Evolutionary conservation across 2,329 filamentous ascomycete species (phyloP).

Genomic region (Basipetospora chlamydospora): DNA sequence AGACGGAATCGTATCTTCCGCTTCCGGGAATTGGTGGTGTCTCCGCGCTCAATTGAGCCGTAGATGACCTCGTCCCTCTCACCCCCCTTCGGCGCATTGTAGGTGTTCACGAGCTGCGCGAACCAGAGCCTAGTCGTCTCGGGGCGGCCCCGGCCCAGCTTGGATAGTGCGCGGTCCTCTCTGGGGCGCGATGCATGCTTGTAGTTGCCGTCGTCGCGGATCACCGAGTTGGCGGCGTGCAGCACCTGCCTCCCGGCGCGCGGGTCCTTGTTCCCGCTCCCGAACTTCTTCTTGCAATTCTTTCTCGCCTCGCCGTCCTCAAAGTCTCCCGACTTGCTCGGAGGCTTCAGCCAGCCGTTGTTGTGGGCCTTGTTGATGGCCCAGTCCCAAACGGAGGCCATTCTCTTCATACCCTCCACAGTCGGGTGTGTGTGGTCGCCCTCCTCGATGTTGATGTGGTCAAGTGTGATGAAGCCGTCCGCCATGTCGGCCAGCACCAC

Average conservation of each 20-base stretch:
- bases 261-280: slow-evolving; percentile 3
- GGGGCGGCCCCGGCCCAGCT: not conserved
- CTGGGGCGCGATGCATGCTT: not conserved
- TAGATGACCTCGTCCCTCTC: slow-evolving; percentile 4
- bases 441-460: slow-evolving; percentile 20
- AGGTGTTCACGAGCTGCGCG: slow-evolving; percentile 6
- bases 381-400: slow-evolving; percentile 23
- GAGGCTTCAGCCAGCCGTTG: slow-evolving; percentile 7
- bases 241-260: slow-evolving; percentile 1
- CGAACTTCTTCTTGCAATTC: slow-evolving; percentile 2
- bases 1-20: not conserved
- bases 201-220: slow-evolving; percentile 5
- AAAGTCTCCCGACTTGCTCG: slow-evolving; percentile 4
- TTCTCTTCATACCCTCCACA: slow-evolving; percentile 24
- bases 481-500: slow-evolving; percentile 3
- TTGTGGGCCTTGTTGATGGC: slow-evolving; percentile 14
- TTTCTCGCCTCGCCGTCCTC: not conserved
- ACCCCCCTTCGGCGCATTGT: not conserved
- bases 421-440: slow-evolving; percentile 26
- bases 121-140: slow-evolving; percentile 6
- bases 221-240: not conserved
- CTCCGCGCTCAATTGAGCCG: not conserved
- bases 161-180: no score
- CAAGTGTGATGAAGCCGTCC: slow-evolving; percentile 11
- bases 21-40: not conserved